A percentile compares a stretch with the other conserved stretches of the same genome.
These are phyloP conservation scores for Lactarius quietus DNA, from an alignment of 768 basidiomycete genomes.

Conservation along the genomic window DNA sequence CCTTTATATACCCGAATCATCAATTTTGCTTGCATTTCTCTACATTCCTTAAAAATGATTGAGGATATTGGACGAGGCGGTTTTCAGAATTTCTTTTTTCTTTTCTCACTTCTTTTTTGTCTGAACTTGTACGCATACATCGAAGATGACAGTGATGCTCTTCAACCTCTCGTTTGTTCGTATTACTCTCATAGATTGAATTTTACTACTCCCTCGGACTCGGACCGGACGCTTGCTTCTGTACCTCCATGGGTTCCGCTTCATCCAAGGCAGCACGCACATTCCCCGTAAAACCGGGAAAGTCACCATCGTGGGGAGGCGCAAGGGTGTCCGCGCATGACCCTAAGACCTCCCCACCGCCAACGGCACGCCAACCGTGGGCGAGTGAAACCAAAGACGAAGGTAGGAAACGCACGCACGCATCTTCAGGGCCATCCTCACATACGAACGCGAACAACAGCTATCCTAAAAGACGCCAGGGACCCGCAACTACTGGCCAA, in stretches of 20 bases:
- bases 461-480: conserved; percentile 46
- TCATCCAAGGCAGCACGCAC: conserved; percentile 11
- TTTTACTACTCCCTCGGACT: neutral
- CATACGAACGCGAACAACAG: neutral
- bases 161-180: neutral
- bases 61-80: conserved; percentile 15
- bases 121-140: conserved; percentile 24
- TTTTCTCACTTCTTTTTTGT: neutral
- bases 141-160: conserved; percentile 1
- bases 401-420: neutral
- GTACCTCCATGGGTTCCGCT: conserved; percentile 13
- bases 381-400: conserved; percentile 22
- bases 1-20: conserved; percentile 24
- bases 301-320: conserved; percentile 17
- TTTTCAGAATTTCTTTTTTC: conserved; percentile 7
- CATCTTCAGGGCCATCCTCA: neutral
- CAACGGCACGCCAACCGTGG: conserved; percentile 8
- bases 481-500: conserved; percentile 73
- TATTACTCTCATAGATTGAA: conserved; percentile 3
- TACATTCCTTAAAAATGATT: conserved; percentile 13
- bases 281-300: neutral
- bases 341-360: neutral
- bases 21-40: conserved; percentile 24
- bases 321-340: conserved; percentile 1
- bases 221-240: neutral